phyloP scores from a whole-genome alignment of 2,329 filamentous ascomycete species.

The Verticillium tricorpus region DNA sequence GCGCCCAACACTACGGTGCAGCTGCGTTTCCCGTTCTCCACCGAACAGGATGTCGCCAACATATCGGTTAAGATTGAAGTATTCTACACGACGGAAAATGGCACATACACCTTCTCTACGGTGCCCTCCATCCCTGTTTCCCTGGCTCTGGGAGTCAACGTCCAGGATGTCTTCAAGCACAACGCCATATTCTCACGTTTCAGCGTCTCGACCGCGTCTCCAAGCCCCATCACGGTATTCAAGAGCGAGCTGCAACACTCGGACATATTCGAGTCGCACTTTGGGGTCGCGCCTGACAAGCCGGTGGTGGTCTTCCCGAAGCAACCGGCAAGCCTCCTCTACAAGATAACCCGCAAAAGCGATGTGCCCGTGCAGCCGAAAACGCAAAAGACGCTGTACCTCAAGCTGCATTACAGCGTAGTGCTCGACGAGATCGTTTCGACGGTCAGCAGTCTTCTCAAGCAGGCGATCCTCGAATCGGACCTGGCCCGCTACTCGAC shows the following conservation, averaged over 20 bases:
- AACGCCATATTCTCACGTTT: constrained; percentile 80
- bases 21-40: constrained; percentile 73
- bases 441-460: constrained; percentile 39
- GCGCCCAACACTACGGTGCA: constrained; percentile 40
- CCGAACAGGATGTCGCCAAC: constrained; percentile 70
- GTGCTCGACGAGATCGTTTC: constrained; percentile 68
- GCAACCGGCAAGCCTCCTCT: constrained; percentile 76
- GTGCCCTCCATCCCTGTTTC: constrained; percentile 64
- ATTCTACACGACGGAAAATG: constrained; percentile 63
- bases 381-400: constrained; percentile 48
- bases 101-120: constrained; percentile 60
- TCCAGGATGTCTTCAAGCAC: constrained; percentile 92
- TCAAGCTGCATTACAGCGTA: constrained; percentile 72
- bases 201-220: constrained; percentile 76
- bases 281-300: constrained; percentile 47
- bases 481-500: constrained; percentile 41
- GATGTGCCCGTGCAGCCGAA: constrained; percentile 24
- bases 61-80: constrained; percentile 75
- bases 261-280: constrained; percentile 61
- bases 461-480: constrained; percentile 30
- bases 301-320: constrained; percentile 68
- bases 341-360: constrained; percentile 64
- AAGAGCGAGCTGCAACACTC: constrained; percentile 68
- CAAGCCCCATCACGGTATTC: constrained; percentile 70
- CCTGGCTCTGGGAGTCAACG: constrained; percentile 87